phyloP scores from a whole-genome alignment of 306 rosid species.

The Fragaria nilgerrensis region DNA sequence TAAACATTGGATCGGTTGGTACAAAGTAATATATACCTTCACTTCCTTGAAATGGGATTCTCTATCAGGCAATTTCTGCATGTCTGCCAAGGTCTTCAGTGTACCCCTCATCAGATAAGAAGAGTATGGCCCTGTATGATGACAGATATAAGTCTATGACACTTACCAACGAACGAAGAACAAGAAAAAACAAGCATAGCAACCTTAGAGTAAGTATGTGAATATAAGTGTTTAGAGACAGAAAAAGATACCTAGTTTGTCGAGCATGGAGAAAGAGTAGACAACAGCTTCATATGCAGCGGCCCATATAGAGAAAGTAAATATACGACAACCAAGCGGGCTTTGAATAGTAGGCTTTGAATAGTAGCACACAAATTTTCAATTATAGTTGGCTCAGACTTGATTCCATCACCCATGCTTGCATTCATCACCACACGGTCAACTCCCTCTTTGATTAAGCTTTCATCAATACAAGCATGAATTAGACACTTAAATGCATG shows the following conservation, averaged over 20 bases:
- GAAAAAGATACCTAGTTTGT: constrained; percentile 57
- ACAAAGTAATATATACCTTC: too few relatives aligned
- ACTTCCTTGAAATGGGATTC: constrained; percentile 59
- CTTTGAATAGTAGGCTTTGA: constrained; percentile 31
- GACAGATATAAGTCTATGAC: not conserved
- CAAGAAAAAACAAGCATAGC: too few relatives aligned
- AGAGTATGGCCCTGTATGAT: constrained; percentile 54
- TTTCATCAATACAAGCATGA: constrained; percentile 64
- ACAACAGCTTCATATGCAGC: constrained; percentile 61
- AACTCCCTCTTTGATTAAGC: constrained; percentile 68
- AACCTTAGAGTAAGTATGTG: too few relatives aligned
- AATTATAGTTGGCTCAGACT: constrained; percentile 68
- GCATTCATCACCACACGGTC: constrained; percentile 40
- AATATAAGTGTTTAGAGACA: not conserved
- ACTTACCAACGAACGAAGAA: not conserved
- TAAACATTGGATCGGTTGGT: too few relatives aligned
- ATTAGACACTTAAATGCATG: constrained; percentile 63
- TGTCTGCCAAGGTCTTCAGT: constrained; percentile 54
- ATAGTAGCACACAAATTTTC: constrained; percentile 68
- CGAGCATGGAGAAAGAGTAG: too few relatives aligned
- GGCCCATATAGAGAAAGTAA: constrained; percentile 35
- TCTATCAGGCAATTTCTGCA: constrained; percentile 71
- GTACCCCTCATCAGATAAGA: constrained; percentile 58
- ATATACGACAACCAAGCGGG: too few relatives aligned
- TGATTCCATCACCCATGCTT: constrained; percentile 21